A percentile compares a stretch with the other conserved stretches of the same genome.
These are phyloP conservation scores for Ambrosia trifida DNA, from an alignment of 129 eudicot species.

Conservation along the genomic window DNA sequence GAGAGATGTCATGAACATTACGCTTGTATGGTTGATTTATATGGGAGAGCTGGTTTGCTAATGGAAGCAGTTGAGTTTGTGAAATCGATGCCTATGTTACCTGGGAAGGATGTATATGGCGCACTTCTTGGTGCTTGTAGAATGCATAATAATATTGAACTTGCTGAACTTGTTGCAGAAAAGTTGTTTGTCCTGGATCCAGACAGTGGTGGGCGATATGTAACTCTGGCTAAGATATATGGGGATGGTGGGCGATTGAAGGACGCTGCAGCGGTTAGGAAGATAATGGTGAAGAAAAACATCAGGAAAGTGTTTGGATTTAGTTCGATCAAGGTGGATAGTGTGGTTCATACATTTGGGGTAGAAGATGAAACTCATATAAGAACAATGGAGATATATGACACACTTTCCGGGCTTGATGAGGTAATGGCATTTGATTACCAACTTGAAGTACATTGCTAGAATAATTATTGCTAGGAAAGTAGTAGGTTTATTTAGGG, in stretches of 20 bases:
- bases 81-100: conserved; percentile 36
- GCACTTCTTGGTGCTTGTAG: conserved; percentile 54
- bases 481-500: no score
- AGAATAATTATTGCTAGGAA: neutral
- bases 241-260: conserved; percentile 45
- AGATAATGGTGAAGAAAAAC: conserved; percentile 41
- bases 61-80: conserved; percentile 41
- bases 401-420: conserved; percentile 38
- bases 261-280: conserved; percentile 56
- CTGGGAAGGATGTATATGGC: conserved; percentile 44
- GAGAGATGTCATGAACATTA: conserved; percentile 46
- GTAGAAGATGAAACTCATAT: conserved; percentile 49
- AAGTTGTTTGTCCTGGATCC: conserved; percentile 54
- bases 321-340: conserved; percentile 55
- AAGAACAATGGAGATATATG: conserved; percentile 35
- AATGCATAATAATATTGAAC: conserved; percentile 40
- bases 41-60: conserved; percentile 47
- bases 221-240: conserved; percentile 49
- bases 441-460: conserved; percentile 13
- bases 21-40: conserved; percentile 54
- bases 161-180: conserved; percentile 49
- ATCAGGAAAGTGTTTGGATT: conserved; percentile 45
- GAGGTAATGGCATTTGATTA: conserved; percentile 24
- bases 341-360: conserved; percentile 46
- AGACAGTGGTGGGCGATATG: conserved; percentile 45